These are phyloP conservation scores for Lactarius tabidus DNA, from an alignment of 768 basidiomycete genomes.

Conservation along the genomic window DNA sequence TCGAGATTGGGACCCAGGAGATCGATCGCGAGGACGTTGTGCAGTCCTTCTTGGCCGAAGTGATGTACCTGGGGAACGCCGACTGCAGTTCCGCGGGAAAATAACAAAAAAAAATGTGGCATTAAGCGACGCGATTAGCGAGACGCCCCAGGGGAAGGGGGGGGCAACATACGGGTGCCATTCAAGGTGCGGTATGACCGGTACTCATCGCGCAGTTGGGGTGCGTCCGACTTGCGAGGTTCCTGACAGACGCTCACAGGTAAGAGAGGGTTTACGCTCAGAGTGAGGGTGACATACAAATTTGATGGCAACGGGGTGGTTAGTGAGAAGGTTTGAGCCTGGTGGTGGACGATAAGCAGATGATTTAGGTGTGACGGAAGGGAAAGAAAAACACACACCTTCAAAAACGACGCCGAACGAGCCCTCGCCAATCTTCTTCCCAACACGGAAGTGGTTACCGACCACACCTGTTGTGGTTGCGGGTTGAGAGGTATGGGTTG, in stretches of 20 bases:
- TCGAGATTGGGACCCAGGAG: constrained; percentile 96
- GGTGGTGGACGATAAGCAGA: constrained; percentile 17
- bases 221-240: constrained; percentile 96
- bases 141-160: neutral
- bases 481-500: constrained; percentile 52
- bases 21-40: constrained; percentile 94
- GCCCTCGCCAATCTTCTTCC: constrained; percentile 99
- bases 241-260: constrained; percentile 46
- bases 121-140: constrained; percentile 2
- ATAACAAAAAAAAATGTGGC: neutral
- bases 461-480: constrained; percentile 68
- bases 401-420: constrained; percentile 98
- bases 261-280: constrained; percentile 15
- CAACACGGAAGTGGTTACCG: constrained; percentile 80
- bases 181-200: constrained; percentile 94
- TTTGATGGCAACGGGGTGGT: constrained; percentile 92
- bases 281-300: constrained; percentile 57
- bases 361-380: neutral
- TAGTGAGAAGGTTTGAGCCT: constrained; percentile 86
- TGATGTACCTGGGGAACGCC: constrained; percentile 98
- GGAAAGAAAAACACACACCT: constrained; percentile 48
- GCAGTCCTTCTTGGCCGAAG: constrained; percentile 97
- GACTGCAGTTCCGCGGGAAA: constrained; percentile 43
- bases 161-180: constrained; percentile 65
- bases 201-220: constrained; percentile 96